Evolutionary conservation across 306 rosid genomes (phyloP).

Genomic region (Morella rubra): DNA sequence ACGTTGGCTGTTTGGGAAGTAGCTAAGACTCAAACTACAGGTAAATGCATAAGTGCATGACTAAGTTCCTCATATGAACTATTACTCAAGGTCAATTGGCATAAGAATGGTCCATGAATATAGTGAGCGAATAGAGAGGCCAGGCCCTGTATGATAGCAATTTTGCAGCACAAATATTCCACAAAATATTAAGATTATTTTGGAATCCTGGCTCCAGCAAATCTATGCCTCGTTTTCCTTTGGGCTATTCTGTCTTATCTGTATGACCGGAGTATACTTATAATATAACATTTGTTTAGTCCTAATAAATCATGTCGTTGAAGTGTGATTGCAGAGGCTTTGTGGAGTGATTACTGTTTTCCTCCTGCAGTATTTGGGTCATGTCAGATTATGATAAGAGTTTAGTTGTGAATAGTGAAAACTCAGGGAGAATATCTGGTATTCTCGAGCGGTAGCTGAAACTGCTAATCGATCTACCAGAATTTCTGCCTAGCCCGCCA

Average conservation of each 20-base stretch:
- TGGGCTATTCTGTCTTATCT: background rate
- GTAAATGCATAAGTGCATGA: background rate
- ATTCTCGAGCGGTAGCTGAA: too few relatives aligned
- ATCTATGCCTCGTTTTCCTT: background rate
- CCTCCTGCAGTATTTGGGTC: background rate
- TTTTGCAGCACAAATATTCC: background rate
- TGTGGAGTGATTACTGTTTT: background rate
- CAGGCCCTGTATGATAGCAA: background rate
- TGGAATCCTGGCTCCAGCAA: background rate
- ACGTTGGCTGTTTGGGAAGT: background rate
- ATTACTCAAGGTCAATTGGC: background rate
- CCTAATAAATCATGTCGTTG: background rate
- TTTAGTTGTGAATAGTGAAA: too few relatives aligned
- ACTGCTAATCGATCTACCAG: too few relatives aligned
- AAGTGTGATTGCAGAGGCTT: background rate
- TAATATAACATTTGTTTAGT: background rate
- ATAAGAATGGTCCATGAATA: background rate
- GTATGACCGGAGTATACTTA: background rate
- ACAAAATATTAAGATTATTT: too few relatives aligned
- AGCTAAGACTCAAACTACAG: background rate
- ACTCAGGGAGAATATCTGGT: too few relatives aligned
- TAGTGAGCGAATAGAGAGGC: background rate
- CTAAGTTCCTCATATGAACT: too few relatives aligned
- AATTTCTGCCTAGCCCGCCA: too few relatives aligned
- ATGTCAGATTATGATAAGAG: background rate